phyloP scores from a whole-genome alignment of 2,329 filamentous ascomycete genomes.

The Alternaria novae-zelandiae region DNA sequence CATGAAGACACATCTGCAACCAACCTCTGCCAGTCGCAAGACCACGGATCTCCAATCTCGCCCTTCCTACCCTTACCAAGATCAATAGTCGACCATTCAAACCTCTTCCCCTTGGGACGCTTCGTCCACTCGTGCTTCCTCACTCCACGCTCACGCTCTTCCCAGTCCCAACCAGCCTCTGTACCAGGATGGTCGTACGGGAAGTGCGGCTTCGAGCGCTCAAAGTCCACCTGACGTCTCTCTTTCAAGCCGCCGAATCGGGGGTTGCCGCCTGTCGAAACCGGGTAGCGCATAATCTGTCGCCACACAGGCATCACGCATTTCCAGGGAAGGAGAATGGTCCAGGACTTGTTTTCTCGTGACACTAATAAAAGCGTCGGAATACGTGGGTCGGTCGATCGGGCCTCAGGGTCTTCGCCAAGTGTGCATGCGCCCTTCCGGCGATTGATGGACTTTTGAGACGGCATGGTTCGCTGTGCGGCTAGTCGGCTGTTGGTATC shows the following conservation, averaged over 20 bases:
- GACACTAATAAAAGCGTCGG: conserved; percentile 75
- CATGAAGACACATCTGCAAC: conserved; percentile 45
- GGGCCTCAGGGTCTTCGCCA: conserved; percentile 66
- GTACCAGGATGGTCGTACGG: conserved; percentile 85
- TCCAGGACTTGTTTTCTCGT: conserved; percentile 70
- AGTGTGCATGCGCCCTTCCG: conserved; percentile 70
- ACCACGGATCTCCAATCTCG: conserved; percentile 81
- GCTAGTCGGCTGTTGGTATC: conserved; percentile 69
- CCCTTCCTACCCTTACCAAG: conserved; percentile 77
- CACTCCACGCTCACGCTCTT: conserved; percentile 67
- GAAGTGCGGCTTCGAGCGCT: conserved; percentile 80
- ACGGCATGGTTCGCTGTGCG: conserved; percentile 71
- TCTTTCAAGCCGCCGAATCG: conserved; percentile 84
- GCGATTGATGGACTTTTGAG: conserved; percentile 80
- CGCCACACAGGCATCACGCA: conserved; percentile 88
- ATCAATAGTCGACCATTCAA: conserved; percentile 75
- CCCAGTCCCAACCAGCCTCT: conserved; percentile 78
- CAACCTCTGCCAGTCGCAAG: conserved; percentile 82
- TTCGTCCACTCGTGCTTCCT: conserved; percentile 73
- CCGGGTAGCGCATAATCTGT: conserved; percentile 78
- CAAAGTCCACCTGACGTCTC: conserved; percentile 79
- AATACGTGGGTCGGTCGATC: conserved; percentile 72
- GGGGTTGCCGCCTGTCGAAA: conserved; percentile 80
- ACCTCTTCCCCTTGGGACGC: conserved; percentile 80
- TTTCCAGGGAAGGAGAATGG: conserved; percentile 85